Percentiles rank a stretch among this genome's conserved stretches.
These are phyloP conservation scores for Acanthamoeba healyi DNA, from an alignment of 208 protist genomes.

Conservation along the genomic window DNA sequence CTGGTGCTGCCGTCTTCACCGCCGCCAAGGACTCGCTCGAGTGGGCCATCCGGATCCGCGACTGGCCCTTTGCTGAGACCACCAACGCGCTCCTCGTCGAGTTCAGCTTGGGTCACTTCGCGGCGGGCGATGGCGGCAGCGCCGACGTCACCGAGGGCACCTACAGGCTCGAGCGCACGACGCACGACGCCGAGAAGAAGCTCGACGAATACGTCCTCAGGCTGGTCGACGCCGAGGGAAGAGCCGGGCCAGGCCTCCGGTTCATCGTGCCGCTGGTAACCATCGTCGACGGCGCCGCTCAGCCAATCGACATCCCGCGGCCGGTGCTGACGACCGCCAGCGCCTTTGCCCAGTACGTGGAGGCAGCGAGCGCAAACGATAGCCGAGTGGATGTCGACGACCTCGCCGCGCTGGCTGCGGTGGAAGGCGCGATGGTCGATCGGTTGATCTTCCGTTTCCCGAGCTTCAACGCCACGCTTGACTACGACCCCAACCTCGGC, in stretches of 20 bases:
- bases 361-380: not conserved
- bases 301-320: not conserved
- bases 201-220: not conserved
- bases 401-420: not conserved
- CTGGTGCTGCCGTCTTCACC: not conserved
- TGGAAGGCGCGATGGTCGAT: not conserved
- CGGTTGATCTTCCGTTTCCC: not conserved
- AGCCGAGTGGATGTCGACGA: not conserved
- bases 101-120: not conserved
- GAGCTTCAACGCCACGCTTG: not conserved
- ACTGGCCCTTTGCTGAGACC: not conserved
- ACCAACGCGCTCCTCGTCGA: not conserved
- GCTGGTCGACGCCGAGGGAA: not conserved
- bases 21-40: slow-evolving; percentile 7
- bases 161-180: not conserved
- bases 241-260: not conserved
- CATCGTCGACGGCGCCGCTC: not conserved
- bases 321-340: not conserved
- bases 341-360: not conserved
- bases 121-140: not conserved
- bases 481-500: not conserved
- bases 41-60: not conserved
- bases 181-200: not conserved
- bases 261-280: not conserved
- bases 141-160: not conserved